Evolutionary conservation across 176 grass and related monocot species (phyloP).

Genomic region (Paspalum notatum): DNA sequence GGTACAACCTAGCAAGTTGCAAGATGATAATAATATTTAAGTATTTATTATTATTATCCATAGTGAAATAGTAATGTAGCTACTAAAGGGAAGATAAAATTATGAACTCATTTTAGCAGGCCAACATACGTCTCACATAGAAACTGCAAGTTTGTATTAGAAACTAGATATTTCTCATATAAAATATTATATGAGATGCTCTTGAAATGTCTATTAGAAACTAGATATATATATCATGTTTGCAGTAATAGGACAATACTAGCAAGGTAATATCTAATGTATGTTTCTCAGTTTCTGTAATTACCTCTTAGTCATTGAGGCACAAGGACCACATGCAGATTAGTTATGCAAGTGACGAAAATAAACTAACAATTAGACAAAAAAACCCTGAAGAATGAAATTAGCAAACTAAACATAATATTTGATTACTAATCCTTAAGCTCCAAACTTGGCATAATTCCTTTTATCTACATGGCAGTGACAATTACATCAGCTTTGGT

Average conservation of each 20-base stretch:
- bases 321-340: constrained; percentile 25
- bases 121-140: not conserved
- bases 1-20: constrained; percentile 2
- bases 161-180: not conserved
- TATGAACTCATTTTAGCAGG: not conserved
- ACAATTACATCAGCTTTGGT: too few relatives aligned
- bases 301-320: not conserved
- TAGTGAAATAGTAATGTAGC: not conserved
- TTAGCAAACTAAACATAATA: not conserved
- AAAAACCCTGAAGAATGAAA: not conserved
- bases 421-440: constrained; percentile 6
- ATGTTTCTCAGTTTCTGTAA: not conserved
- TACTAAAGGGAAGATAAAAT: not conserved
- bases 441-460: too few relatives aligned
- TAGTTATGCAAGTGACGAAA: not conserved
- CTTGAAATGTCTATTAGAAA: not conserved
- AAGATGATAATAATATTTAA: not conserved
- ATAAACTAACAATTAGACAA: not conserved
- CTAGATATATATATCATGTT: constrained; percentile 2
- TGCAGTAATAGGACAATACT: not conserved
- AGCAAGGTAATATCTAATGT: not conserved
- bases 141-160: not conserved
- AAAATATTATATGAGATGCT: not conserved
- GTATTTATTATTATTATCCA: not conserved
- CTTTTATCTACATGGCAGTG: too few relatives aligned